Evolutionary conservation across 352 stramenopile genomes (phyloP).

Genomic region (Thalassiosira hispida): DNA sequence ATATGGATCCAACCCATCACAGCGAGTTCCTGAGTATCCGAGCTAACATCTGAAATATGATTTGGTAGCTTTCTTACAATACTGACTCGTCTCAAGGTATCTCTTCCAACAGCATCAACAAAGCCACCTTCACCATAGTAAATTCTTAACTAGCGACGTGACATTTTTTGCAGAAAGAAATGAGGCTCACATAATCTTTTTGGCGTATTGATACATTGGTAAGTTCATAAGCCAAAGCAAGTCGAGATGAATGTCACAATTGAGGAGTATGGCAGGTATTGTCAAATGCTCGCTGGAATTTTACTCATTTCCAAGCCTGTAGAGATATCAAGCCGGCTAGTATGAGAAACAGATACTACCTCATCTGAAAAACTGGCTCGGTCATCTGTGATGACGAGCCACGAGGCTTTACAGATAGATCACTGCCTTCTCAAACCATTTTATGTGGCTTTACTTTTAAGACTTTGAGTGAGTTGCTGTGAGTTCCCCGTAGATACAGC

Average conservation of each 20-base stretch:
- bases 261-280: slow-evolving; percentile 15
- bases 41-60: neutral
- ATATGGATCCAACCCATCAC: neutral
- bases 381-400: neutral
- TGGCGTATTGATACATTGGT: slow-evolving; percentile 17
- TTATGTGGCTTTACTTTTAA: too few species aligned
- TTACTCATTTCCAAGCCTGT: neutral
- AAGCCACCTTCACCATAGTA: slow-evolving; percentile 16
- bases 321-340: too few species aligned
- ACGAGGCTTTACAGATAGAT: neutral
- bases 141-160: slow-evolving; percentile 22
- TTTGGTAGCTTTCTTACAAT: slow-evolving; percentile 3
- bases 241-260: slow-evolving; percentile 45
- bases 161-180: slow-evolving; percentile 40
- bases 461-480: too few species aligned
- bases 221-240: slow-evolving; percentile 37
- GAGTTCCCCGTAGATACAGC: too few species aligned
- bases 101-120: slow-evolving; percentile 6
- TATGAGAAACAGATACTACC: too few species aligned
- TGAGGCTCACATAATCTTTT: slow-evolving; percentile 24
- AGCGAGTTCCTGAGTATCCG: neutral
- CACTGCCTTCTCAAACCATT: neutral
- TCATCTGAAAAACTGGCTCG: neutral
- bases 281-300: slow-evolving; percentile 21
- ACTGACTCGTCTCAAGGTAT: slow-evolving; percentile 15